Evolutionary conservation across 2,329 filamentous ascomycete genomes (phyloP).

Genomic region (Arachnomyces sp.): DNA sequence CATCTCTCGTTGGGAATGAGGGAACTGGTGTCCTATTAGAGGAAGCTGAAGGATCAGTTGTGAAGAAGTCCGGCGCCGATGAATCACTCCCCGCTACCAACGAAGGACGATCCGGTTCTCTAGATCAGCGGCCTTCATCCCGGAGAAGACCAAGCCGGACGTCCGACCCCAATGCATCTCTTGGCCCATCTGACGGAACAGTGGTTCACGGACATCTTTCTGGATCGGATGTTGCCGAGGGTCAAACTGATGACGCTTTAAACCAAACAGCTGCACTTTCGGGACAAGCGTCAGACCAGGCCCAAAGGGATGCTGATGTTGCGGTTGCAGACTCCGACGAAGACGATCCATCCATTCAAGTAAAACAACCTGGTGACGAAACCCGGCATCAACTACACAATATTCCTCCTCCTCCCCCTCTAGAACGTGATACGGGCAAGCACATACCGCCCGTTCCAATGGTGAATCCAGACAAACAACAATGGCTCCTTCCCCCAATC

Average conservation of each 20-base stretch:
- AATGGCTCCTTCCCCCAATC: slow-evolving; percentile 74
- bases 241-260: too few species aligned
- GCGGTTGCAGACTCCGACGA: slow-evolving; percentile 57
- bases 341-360: slow-evolving; percentile 43
- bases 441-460: slow-evolving; percentile 38
- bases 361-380: slow-evolving; percentile 33
- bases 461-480: slow-evolving; percentile 44
- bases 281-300: slow-evolving; percentile 13
- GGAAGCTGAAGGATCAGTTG: too few species aligned
- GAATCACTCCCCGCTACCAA: too few species aligned
- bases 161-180: too few species aligned
- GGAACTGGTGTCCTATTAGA: slow-evolving; percentile 13
- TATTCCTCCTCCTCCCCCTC: slow-evolving; percentile 51
- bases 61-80: too few species aligned
- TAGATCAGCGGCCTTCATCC: too few species aligned
- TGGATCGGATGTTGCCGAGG: too few species aligned
- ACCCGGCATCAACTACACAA: slow-evolving; percentile 41
- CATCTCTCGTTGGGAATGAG: slow-evolving; percentile 21
- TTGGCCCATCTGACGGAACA: too few species aligned
- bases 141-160: too few species aligned
- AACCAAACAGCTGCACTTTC: too few species aligned
- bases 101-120: too few species aligned
- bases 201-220: too few species aligned
- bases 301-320: slow-evolving; percentile 45
- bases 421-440: slow-evolving; percentile 34